Evolutionary conservation across 2,329 filamentous ascomycete genomes (phyloP).

Genomic region (Gaeumannomyces sp.): DNA sequence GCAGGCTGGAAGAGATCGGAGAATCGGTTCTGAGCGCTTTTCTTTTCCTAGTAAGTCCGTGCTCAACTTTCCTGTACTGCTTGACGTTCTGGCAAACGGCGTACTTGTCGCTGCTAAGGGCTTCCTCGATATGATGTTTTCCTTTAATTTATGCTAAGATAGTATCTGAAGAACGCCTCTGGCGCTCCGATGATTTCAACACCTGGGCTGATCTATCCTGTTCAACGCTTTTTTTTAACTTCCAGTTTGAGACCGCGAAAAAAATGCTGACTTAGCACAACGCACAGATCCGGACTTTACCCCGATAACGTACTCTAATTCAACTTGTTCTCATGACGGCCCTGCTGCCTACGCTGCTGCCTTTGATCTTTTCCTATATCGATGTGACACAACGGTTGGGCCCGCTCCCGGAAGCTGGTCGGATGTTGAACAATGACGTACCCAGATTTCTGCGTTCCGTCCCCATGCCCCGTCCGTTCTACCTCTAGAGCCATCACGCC

Average conservation of each 20-base stretch:
- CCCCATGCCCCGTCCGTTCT: background rate
- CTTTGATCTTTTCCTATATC: too few relatives aligned
- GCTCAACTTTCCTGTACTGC: background rate
- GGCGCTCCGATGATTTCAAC: background rate
- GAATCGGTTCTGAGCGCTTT: slow-evolving; percentile 27
- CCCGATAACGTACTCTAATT: background rate
- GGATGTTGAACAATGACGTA: background rate
- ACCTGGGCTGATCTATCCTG: background rate
- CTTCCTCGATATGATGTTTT: slow-evolving; percentile 5
- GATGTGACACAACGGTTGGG: background rate
- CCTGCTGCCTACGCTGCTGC: background rate
- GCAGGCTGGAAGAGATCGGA: slow-evolving; percentile 36
- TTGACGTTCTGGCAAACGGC: background rate
- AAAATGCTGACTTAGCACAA: background rate
- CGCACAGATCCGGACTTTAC: background rate
- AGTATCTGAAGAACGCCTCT: slow-evolving; percentile 8
- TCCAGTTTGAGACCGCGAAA: background rate
- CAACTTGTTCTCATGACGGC: background rate
- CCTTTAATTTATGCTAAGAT: slow-evolving; percentile 8
- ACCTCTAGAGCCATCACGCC: background rate
- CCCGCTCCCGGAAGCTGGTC: background rate
- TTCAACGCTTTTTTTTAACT: background rate
- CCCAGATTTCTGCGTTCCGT: background rate
- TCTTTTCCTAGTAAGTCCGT: slow-evolving; percentile 1
- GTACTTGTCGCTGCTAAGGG: background rate